A percentile compares a stretch with the other conserved stretches of the same genome.
phyloP scores from a whole-genome alignment of 805 yeast genomes.

The Sugiyamaella chiloensis region DNA sequence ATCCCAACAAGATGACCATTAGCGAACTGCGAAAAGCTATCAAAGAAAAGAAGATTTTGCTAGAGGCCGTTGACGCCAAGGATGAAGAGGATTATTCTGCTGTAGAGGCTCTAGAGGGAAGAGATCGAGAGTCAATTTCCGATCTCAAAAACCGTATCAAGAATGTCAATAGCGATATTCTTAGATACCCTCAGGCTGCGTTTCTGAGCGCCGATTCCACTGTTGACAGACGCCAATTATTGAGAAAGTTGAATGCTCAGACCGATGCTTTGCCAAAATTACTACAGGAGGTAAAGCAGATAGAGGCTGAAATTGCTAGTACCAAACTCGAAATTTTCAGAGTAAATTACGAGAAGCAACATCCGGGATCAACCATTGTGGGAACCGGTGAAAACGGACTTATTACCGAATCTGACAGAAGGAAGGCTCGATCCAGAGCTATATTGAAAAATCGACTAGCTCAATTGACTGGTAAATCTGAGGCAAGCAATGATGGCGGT shows the following conservation, averaged over 20 bases:
- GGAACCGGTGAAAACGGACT: slow-evolving; percentile 89
- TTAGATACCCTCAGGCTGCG: slow-evolving; percentile 23
- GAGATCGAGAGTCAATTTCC: slow-evolving; percentile 57
- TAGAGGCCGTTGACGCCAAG: slow-evolving; percentile 69
- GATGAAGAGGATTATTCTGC: slow-evolving; percentile 41
- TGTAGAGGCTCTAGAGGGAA: slow-evolving; percentile 35
- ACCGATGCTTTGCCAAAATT: slow-evolving; percentile 72
- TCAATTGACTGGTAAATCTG: slow-evolving; percentile 76
- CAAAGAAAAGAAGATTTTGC: slow-evolving; percentile 65
- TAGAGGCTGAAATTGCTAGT: slow-evolving; percentile 65
- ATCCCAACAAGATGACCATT: slow-evolving; percentile 34
- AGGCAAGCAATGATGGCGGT: slow-evolving; percentile 40
- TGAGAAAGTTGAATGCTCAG: slow-evolving; percentile 55
- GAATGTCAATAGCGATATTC: slow-evolving; percentile 40
- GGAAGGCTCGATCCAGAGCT: slow-evolving; percentile 77
- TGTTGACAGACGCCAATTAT: slow-evolving; percentile 49
- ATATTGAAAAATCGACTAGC: slow-evolving; percentile 85
- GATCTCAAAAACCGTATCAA: slow-evolving; percentile 58
- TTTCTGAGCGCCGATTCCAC: slow-evolving; percentile 34
- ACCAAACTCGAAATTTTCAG: slow-evolving; percentile 65
- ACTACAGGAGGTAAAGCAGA: slow-evolving; percentile 56
- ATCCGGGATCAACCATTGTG: slow-evolving; percentile 66
- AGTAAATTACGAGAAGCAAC: slow-evolving; percentile 50
- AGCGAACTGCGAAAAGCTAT: slow-evolving; percentile 60
- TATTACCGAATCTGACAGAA: slow-evolving; percentile 77